phyloP scores from a whole-genome alignment of 1,284 basidiomycete genomes.

The Sanghuangporus baumii region DNA sequence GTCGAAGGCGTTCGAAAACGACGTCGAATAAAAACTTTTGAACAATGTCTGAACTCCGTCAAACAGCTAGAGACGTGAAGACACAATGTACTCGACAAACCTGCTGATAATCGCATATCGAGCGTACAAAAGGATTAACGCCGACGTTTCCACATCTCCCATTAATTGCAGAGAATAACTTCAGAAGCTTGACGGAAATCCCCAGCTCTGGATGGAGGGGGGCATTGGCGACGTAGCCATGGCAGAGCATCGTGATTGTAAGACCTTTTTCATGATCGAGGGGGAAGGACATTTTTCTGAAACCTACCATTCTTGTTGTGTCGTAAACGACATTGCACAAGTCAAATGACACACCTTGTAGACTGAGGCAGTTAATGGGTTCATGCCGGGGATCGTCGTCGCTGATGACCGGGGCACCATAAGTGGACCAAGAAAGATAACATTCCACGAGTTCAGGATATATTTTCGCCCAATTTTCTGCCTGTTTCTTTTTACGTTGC shows the following conservation, averaged over 20 bases:
- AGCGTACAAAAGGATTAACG: slow-evolving; percentile 11
- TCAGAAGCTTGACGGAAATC: slow-evolving; percentile 1
- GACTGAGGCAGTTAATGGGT: no score
- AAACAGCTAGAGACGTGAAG: background rate
- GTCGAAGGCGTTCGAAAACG: slow-evolving; percentile 20
- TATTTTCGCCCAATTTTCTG: no score
- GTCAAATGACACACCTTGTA: no score
- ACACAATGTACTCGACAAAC: background rate
- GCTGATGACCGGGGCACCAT: no score
- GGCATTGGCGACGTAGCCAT: slow-evolving; percentile 10
- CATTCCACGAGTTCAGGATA: no score
- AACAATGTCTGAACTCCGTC: background rate
- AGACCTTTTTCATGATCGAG: no score
- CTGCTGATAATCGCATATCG: slow-evolving; percentile 10
- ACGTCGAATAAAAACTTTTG: background rate
- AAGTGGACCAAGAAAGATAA: no score
- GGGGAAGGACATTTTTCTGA: no score
- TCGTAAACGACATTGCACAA: no score
- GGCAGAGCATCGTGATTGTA: background rate
- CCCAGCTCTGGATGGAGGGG: slow-evolving; percentile 7
- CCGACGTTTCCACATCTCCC: slow-evolving; percentile 8
- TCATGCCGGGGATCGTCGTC: no score
- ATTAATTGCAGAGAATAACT: background rate
- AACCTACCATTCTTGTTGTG: no score
- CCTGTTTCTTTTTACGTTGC: no score